Evolutionary conservation across 768 basidiomycete genomes (phyloP), one percentile per base, ranked within the genome.

Genomic region (Lentinula lateritia): DNA sequence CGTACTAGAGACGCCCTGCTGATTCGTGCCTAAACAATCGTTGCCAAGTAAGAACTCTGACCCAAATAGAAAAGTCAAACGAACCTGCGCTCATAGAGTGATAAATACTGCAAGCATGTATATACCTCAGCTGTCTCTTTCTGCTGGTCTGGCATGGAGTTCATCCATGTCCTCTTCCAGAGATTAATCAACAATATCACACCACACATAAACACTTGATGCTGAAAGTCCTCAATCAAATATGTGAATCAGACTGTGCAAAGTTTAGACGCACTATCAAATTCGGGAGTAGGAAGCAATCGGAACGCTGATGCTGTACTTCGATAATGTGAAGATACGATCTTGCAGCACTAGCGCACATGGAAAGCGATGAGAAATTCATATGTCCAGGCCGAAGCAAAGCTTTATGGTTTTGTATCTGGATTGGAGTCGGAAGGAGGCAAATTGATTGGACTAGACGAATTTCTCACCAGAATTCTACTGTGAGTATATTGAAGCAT

Each of bases 281-380:
- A 32, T 61, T 39, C 8, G 59, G 38, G 18, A 42, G 50, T 12
- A 50, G 9, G 15, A 23, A 50, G 38, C 38, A 34, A 38, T 41
- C 32, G 8, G 59, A 8, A 16, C 42, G 42, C 38, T 43, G 34
- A 55, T 53, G 53, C 32, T 65, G 61, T 65, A 67, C 9, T 74
- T 86, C 84, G 52, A 84, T 67, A 34, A 89, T 75, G 58, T 84
- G 85, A 23, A 76, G 76, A 50, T 78, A 81, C 0, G 84, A 84
- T 15, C 87, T 74, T 2, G 87, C 83, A 3, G 87, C 78, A 39
- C 86, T 88, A 34, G 82, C 80, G 69, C 86, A 87, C 58, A 88
- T 88, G 0, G 86, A 83, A 6, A 88, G 75, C 0, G 85, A 6
- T 85, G 81, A 78, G 28, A 80, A 69, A 15, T 41, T 34, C 41